phyloP scores from a whole-genome alignment of 495 filamentous ascomycete species.

The Penicillium bovifimosum region DNA sequence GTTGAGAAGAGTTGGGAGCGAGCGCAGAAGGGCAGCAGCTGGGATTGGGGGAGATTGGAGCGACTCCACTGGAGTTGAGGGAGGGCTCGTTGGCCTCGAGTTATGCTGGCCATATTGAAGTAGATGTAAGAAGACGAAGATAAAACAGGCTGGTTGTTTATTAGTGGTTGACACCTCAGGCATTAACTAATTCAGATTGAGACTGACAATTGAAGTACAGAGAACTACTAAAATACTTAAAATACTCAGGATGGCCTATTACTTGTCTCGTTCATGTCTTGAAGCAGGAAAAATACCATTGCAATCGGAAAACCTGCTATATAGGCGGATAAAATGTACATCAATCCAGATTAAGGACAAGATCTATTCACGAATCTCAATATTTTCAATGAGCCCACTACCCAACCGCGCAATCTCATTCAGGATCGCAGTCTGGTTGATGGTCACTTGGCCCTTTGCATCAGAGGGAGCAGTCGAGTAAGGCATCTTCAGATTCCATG shows the following conservation, averaged over 20 bases:
- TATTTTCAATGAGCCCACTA: constrained; percentile 36
- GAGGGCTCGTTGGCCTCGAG: constrained; percentile 6
- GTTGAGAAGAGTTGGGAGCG: constrained; percentile 15
- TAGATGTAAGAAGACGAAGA: background rate
- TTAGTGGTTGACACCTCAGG: constrained; percentile 8
- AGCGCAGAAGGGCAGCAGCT: background rate
- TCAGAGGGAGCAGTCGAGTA: constrained; percentile 58
- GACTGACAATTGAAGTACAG: background rate
- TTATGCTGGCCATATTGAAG: constrained; percentile 7
- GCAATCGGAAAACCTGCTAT: background rate
- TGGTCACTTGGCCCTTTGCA: constrained; percentile 39
- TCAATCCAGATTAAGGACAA: background rate
- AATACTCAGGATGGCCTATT: too few species aligned
- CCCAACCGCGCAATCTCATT: constrained; percentile 65
- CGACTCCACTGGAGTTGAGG: background rate
- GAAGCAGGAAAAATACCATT: background rate
- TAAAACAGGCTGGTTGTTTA: background rate
- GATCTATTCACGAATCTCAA: constrained; percentile 26
- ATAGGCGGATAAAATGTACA: background rate
- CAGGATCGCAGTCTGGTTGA: constrained; percentile 70
- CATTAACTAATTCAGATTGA: background rate
- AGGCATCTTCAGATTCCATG: constrained; percentile 61
- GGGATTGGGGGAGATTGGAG: background rate
- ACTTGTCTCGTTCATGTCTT: background rate
- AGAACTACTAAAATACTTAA: too few species aligned